phyloP scores from a whole-genome alignment of 2,329 filamentous ascomycete species.

The Pseudopyricularia cyperi region DNA sequence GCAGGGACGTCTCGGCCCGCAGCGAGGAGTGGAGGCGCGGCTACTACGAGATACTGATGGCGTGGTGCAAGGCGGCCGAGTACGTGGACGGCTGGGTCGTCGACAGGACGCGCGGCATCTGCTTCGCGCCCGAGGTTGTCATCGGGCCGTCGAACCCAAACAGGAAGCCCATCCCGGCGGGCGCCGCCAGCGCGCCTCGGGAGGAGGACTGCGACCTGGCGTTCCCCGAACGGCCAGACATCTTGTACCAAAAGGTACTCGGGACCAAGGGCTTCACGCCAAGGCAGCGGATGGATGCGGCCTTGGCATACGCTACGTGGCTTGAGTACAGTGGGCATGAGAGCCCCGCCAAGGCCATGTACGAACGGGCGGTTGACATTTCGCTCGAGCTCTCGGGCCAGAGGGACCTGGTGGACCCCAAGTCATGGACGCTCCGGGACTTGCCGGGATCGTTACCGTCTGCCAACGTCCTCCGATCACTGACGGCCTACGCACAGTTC shows the following conservation, averaged over 20 bases:
- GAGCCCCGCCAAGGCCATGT: conserved; percentile 31
- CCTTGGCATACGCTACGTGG: conserved; percentile 73
- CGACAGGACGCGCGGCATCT: conserved; percentile 51
- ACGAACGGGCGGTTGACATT: conserved; percentile 63
- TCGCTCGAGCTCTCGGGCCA: conserved; percentile 30
- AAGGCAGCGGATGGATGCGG: conserved; percentile 70
- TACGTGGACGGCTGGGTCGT: conserved; percentile 67
- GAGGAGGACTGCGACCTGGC: conserved; percentile 65
- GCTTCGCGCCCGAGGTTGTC: conserved; percentile 62
- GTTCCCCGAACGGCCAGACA: conserved; percentile 53
- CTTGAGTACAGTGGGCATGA: conserved; percentile 54
- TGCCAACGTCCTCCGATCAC: conserved; percentile 57
- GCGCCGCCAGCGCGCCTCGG: conserved; percentile 46
- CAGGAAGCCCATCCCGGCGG: conserved; percentile 58
- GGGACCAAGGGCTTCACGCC: conserved; percentile 67
- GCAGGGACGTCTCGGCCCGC: conserved; percentile 60
- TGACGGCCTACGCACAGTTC: conserved; percentile 69
- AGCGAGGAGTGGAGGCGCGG: conserved; percentile 75
- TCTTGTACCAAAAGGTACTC: conserved; percentile 70
- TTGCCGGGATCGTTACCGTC: conserved; percentile 49
- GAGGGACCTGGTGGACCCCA: conserved; percentile 1
- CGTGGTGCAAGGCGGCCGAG: conserved; percentile 63
- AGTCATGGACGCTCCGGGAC: conserved; percentile 48
- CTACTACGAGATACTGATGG: conserved; percentile 74
- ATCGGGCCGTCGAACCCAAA: conserved; percentile 73